phyloP scores from a whole-genome alignment of 495 filamentous ascomycete species.

The Pyronema domesticum region DNA sequence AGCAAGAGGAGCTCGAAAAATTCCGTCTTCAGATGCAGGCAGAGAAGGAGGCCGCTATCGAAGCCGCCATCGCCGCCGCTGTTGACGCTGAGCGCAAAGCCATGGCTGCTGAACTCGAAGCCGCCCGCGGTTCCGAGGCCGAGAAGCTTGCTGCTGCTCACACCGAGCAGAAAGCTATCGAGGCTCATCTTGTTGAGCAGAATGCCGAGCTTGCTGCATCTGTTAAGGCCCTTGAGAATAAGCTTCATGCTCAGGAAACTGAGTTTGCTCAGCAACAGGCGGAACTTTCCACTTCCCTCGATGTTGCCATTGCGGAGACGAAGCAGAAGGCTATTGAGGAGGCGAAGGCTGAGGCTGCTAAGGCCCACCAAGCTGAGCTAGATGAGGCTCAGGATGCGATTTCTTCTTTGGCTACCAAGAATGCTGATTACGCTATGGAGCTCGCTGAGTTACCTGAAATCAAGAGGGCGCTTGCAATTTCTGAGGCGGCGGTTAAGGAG shows the following conservation, averaged over 20 bases:
- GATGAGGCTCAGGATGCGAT: background rate
- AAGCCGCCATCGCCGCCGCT: too few relatives aligned
- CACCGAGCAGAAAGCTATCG: constrained; percentile 10
- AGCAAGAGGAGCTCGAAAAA: too few relatives aligned
- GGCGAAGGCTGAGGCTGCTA: background rate
- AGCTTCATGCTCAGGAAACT: background rate
- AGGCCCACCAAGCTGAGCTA: background rate
- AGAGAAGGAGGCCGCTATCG: too few relatives aligned
- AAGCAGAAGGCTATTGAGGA: background rate
- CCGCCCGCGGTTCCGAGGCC: too few relatives aligned
- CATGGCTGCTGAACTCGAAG: too few relatives aligned
- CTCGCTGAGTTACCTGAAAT: background rate
- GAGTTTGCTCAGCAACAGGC: background rate
- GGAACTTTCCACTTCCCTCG: background rate
- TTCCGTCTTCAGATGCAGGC: too few relatives aligned
- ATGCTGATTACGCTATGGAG: constrained; percentile 3
- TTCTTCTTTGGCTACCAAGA: constrained; percentile 1
- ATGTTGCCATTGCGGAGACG: background rate
- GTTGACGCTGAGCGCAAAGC: too few relatives aligned
- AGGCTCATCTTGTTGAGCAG: constrained; percentile 1
- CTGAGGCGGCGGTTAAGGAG: constrained; percentile 13
- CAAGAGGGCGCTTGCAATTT: constrained; percentile 14
- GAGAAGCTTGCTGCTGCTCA: constrained; percentile 1
- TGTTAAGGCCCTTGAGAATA: background rate
- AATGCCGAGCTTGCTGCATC: background rate